These are phyloP conservation scores for Striga hermonthica DNA, from an alignment of 305 asterid species.

Conservation along the genomic window DNA sequence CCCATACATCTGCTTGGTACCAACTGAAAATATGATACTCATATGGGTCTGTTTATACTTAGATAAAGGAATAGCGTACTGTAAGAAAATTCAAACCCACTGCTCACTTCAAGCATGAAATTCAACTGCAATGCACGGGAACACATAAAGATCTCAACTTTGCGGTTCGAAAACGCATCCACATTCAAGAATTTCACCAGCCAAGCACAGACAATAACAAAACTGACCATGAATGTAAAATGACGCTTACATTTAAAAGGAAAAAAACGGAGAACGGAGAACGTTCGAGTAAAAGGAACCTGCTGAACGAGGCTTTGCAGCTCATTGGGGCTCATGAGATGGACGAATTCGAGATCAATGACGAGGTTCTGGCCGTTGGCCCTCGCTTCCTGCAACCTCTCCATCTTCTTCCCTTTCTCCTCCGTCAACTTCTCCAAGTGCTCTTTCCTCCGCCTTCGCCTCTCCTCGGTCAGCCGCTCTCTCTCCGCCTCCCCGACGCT, in stretches of 20 bases:
- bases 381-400: slow-evolving; percentile 60
- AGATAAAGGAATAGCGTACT: too few species aligned
- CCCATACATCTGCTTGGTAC: too few species aligned
- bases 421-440: slow-evolving; percentile 68
- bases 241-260: background rate
- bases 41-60: too few species aligned
- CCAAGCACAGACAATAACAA: background rate
- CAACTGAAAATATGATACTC: too few species aligned
- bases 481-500: slow-evolving; percentile 57
- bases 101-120: background rate
- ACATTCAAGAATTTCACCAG: background rate
- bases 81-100: slow-evolving; percentile 1
- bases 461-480: slow-evolving; percentile 49
- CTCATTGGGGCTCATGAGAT: slow-evolving; percentile 68
- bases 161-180: background rate
- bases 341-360: slow-evolving; percentile 74
- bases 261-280: background rate
- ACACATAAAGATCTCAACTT: background rate
- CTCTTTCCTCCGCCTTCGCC: slow-evolving; percentile 55
- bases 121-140: background rate
- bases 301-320: slow-evolving; percentile 87
- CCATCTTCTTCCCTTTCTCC: slow-evolving; percentile 61
- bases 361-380: slow-evolving; percentile 67
- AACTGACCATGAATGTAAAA: background rate
- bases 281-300: slow-evolving; percentile 35